These are phyloP conservation scores for Groenewaldozyma tartarivorans DNA, from an alignment of 805 yeast genomes.

Conservation along the genomic window DNA sequence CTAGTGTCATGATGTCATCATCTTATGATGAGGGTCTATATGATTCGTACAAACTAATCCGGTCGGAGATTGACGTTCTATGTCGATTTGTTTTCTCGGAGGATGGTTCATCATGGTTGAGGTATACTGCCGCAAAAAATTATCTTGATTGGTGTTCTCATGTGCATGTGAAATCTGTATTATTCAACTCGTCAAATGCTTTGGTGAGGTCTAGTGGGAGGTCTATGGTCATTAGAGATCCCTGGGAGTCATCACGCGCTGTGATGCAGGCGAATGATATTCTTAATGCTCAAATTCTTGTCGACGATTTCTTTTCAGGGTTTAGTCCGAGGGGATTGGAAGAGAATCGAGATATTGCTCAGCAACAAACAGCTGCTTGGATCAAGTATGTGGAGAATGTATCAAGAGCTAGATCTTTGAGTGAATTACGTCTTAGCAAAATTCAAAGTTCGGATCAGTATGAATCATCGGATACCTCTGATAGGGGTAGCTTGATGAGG, in stretches of 20 bases:
- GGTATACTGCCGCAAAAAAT: conserved; percentile 18
- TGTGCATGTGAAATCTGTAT: background rate
- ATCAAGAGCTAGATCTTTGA: conserved; percentile 10
- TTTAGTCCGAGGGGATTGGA: background rate
- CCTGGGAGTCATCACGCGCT: too few species aligned
- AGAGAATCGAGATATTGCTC: conserved; percentile 10
- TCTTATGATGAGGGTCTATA: conserved; percentile 14
- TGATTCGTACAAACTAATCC: background rate
- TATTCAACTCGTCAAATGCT: background rate
- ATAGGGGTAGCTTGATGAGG: too few species aligned
- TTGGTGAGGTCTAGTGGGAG: background rate
- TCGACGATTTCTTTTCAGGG: background rate
- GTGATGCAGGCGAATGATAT: background rate
- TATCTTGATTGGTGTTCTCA: conserved; percentile 17
- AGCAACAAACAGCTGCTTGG: conserved; percentile 19
- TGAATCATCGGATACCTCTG: too few species aligned
- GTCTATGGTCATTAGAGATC: background rate
- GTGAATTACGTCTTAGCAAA: background rate
- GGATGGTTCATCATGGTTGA: conserved; percentile 20
- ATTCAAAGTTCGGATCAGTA: background rate
- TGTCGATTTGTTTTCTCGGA: conserved; percentile 19
- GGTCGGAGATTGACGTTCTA: conserved; percentile 15
- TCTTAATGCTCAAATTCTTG: background rate
- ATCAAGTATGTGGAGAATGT: conserved; percentile 19
- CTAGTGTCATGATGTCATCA: conserved; percentile 19